phyloP scores from a whole-genome alignment of 2,329 filamentous ascomycete species.

The Botryosphaeria dothidea region DNA sequence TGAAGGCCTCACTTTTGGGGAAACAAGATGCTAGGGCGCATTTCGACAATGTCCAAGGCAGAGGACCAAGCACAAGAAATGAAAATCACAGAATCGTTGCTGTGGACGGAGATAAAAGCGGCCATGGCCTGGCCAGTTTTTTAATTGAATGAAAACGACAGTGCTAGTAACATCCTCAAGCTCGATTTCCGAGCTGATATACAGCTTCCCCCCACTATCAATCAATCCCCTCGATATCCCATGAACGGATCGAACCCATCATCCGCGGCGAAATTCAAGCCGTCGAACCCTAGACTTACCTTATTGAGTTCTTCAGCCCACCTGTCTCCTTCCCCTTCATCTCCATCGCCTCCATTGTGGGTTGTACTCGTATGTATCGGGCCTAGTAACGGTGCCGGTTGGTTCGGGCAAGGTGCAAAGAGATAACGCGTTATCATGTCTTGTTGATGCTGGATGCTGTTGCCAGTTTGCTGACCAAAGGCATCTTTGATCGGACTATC shows the following conservation, averaged over 20 bases:
- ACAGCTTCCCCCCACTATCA: no score
- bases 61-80: no score
- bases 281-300: constrained; percentile 24
- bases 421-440: constrained; percentile 21
- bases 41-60: no score
- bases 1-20: no score
- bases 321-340: constrained; percentile 8
- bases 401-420: constrained; percentile 26
- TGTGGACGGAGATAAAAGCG: no score
- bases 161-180: no score
- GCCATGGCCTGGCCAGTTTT: no score
- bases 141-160: no score
- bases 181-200: no score
- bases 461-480: not conserved
- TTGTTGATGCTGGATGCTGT: not conserved
- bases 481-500: not conserved
- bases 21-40: no score
- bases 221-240: constrained; percentile 22
- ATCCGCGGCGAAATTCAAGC: constrained; percentile 25
- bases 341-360: not conserved
- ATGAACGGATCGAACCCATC: constrained; percentile 29
- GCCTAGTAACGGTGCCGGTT: constrained; percentile 25
- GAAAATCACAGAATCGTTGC: no score
- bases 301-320: constrained; percentile 21
- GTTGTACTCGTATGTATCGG: constrained; percentile 25